These are phyloP conservation scores for Rhizophora mangle DNA, from an alignment of 345 rosid genomes.

Conservation along the genomic window DNA sequence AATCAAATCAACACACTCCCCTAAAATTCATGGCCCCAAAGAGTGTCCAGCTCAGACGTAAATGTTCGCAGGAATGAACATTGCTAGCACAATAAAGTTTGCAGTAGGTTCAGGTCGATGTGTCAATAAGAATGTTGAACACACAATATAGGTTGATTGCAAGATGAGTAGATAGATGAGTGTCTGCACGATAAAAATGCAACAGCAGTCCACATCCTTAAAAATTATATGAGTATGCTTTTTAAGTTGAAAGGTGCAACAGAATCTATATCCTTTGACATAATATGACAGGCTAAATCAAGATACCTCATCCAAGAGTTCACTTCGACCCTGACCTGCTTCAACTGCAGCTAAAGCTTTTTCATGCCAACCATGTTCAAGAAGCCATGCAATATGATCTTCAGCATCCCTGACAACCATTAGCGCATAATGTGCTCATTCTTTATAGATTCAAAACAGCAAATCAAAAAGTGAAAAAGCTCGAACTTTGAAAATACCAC, in stretches of 20 bases:
- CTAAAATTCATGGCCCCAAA: not conserved
- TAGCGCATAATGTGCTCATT: constrained; percentile 4
- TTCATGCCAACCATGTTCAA: constrained; percentile 96
- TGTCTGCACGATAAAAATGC: not conserved
- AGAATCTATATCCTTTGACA: too few species aligned
- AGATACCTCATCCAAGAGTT: constrained; percentile 91
- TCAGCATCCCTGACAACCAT: constrained; percentile 75
- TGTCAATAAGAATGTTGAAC: not conserved
- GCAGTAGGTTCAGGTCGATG: not conserved
- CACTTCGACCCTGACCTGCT: constrained; percentile 92
- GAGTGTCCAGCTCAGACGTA: too few species aligned
- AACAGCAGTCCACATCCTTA: not conserved
- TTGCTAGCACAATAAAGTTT: not conserved
- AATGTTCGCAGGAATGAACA: not conserved
- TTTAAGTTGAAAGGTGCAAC: too few species aligned
- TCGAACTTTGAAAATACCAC: too few species aligned
- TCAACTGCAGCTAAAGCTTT: constrained; percentile 98
- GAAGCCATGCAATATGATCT: constrained; percentile 98
- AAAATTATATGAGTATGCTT: not conserved
- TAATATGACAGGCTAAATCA: not conserved
- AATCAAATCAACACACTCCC: not conserved
- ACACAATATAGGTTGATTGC: not conserved
- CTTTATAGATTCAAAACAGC: not conserved
- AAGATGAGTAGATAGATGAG: not conserved
- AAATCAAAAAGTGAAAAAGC: not conserved